Conservation (phyloP, 345 rosid species). For the Salix brachista region DNA sequence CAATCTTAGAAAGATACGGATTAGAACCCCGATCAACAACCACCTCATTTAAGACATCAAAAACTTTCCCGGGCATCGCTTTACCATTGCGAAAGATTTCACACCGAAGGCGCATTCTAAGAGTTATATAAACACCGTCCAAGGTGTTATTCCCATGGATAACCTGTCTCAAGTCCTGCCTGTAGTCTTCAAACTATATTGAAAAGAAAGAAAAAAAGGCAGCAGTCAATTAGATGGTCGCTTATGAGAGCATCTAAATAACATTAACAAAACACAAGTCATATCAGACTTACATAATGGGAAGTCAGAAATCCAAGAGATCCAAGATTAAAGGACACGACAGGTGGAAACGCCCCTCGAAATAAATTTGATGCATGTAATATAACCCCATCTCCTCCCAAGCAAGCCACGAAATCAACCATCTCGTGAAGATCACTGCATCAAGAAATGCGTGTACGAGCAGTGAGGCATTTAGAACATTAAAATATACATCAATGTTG, state of each 20-base stretch:
- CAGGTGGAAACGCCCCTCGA: conserved; percentile 91
- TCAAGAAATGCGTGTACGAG: conserved; percentile 13
- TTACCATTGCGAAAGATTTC: conserved; percentile 86
- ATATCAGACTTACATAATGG: conserved; percentile 55
- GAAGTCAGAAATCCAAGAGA: conserved; percentile 98
- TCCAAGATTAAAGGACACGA: conserved; percentile 92
- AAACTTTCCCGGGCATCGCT: conserved; percentile 88
- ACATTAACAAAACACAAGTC: not conserved
- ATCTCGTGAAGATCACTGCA: conserved; percentile 93
- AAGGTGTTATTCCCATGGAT: conserved; percentile 74
- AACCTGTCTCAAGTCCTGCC: conserved; percentile 77
- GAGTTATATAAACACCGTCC: conserved; percentile 96
- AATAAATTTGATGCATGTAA: conserved; percentile 93
- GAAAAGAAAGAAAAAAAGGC: conserved; percentile 9
- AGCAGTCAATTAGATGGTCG: conserved; percentile 2
- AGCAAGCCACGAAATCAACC: conserved; percentile 94
- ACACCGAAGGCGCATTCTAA: conserved; percentile 87
- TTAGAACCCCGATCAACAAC: conserved; percentile 98
- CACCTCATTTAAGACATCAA: conserved; percentile 87
- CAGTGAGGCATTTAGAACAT: conserved; percentile 4
- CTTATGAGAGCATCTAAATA: conserved; percentile 6
- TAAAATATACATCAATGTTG: conserved; percentile 1
- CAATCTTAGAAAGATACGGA: conserved; percentile 96
- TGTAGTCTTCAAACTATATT: conserved; percentile 70
- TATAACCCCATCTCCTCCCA: conserved; percentile 98